Evolutionary conservation across 2,329 filamentous ascomycete species (phyloP), one percentile per base, ranked within the genome.

Genomic region (Microsporum ferrugineum): DNA sequence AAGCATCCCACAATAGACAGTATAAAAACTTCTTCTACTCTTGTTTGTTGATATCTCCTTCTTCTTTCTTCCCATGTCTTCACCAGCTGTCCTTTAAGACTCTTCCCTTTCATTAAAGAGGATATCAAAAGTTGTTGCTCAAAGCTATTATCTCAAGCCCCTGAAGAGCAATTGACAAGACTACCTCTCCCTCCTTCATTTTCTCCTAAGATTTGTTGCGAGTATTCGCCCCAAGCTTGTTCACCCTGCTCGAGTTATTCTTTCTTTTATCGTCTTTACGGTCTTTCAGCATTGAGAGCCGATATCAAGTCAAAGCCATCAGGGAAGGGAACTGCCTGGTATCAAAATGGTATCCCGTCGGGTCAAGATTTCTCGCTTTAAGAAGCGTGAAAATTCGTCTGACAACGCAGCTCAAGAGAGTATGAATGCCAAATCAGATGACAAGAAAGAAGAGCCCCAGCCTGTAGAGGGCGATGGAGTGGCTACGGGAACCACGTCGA

Each of bases 1-100:
- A 45, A 59, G 38, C 57, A 51, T 53, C 49, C 49, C 49, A 53
- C 49, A 33, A 53, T 53, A 33, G 29, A 8, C n/a, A n/a, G n/a
- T 49, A 59, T 59, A 59, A 45, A 59, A 47, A 14, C 57, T 6
- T 8, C 31, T 41, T 45, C 31, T 12, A 17, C 41, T 58, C 17
- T 41, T 33, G 43, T 29, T 29, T 61, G 41, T 58, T 60, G 49
- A 53, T 27, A 33, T 51, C 29, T 36, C 47, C 23, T 45, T 38
- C 33, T 57, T 39, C 55, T 41, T 29, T 57, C 34, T 39, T 27
- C 34, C 23, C 23, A 33, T 36, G 6, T 38, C n/a, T 57, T 41
- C 34, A 38, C 55, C 27, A 41, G 5, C 34, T 38, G 39, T 4
- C 5, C 5, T 33, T 14, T 6, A 29, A 34, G 29, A 5, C 7